phyloP scores from a whole-genome alignment of 1,139 yeast species.

The Yamadazyma friedrichii region DNA sequence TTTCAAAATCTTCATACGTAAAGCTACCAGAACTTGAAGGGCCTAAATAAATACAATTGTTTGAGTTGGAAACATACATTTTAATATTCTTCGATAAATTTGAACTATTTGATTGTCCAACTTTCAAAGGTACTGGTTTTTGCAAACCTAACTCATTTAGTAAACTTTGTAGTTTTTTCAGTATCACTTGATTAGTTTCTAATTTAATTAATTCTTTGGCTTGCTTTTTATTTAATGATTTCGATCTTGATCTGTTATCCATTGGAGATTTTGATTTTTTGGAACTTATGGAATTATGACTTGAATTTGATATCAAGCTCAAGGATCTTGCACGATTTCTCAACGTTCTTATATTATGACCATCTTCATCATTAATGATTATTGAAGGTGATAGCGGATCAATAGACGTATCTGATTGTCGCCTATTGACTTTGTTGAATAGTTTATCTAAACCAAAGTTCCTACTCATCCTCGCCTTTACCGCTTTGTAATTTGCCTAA shows the following conservation, averaged over 20 bases:
- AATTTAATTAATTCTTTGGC: conserved; percentile 41
- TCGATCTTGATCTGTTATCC: conserved; percentile 18
- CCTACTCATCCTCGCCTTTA: conserved; percentile 9
- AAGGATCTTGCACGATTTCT: conserved; percentile 17
- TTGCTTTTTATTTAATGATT: conserved; percentile 25
- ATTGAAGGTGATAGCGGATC: conserved; percentile 11
- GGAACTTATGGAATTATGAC: conserved; percentile 4
- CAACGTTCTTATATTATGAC: conserved; percentile 5
- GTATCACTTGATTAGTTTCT: conserved; percentile 38
- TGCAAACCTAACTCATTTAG: conserved; percentile 43
- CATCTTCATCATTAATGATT: conserved; percentile 9
- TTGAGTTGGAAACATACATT: conserved; percentile 40
- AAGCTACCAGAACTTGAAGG: conserved; percentile 44
- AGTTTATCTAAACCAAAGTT: conserved; percentile 13
- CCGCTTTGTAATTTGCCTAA: neutral
- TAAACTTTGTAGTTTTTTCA: conserved; percentile 32
- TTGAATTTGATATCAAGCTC: conserved; percentile 11
- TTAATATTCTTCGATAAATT: conserved; percentile 28
- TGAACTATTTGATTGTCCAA: conserved; percentile 17
- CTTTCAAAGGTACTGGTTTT: conserved; percentile 36
- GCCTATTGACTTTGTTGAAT: conserved; percentile 16
- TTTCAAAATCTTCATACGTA: conserved; percentile 47
- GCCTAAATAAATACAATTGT: conserved; percentile 42
- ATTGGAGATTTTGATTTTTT: conserved; percentile 12
- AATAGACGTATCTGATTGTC: conserved; percentile 17